These are phyloP conservation scores for Starmerella vitae DNA, from an alignment of 805 yeast species.

Conservation along the genomic window DNA sequence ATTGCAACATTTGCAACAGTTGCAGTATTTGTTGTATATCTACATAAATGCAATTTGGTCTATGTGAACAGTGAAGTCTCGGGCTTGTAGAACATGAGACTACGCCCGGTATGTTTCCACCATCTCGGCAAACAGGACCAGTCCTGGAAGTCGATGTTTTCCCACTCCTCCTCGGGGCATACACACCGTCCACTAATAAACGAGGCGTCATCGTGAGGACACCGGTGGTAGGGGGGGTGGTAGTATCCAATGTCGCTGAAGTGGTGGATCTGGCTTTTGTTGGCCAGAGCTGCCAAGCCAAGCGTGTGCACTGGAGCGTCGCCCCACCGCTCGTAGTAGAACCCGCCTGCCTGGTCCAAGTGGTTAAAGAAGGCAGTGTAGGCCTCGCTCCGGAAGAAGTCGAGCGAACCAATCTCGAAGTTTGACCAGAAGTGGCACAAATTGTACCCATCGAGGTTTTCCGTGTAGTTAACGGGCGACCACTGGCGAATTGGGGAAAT, in stretches of 20 bases:
- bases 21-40: no score
- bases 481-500: constrained; percentile 28
- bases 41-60: not conserved
- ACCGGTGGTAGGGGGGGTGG: constrained; percentile 50
- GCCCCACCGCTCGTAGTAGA: constrained; percentile 91
- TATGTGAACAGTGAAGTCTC: not conserved
- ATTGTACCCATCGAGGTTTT: constrained; percentile 46
- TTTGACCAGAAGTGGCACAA: constrained; percentile 82
- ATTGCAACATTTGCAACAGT: no score
- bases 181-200: constrained; percentile 27
- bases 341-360: constrained; percentile 62
- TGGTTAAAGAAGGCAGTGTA: constrained; percentile 54
- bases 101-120: constrained; percentile 28
- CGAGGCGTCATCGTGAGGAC: constrained; percentile 29
- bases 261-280: constrained; percentile 51
- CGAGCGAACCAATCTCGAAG: constrained; percentile 66
- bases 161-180: constrained; percentile 25
- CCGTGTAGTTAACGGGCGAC: constrained; percentile 22
- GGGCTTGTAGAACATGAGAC: constrained; percentile 22
- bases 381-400: constrained; percentile 58
- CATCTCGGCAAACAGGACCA: constrained; percentile 29
- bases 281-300: constrained; percentile 47
- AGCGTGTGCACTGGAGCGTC: constrained; percentile 85
- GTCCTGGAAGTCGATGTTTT: constrained; percentile 27
- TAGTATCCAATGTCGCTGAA: constrained; percentile 72